Evolutionary conservation across 2,329 filamentous ascomycete genomes (phyloP).

Genomic region (Lecanosticta acicola): DNA sequence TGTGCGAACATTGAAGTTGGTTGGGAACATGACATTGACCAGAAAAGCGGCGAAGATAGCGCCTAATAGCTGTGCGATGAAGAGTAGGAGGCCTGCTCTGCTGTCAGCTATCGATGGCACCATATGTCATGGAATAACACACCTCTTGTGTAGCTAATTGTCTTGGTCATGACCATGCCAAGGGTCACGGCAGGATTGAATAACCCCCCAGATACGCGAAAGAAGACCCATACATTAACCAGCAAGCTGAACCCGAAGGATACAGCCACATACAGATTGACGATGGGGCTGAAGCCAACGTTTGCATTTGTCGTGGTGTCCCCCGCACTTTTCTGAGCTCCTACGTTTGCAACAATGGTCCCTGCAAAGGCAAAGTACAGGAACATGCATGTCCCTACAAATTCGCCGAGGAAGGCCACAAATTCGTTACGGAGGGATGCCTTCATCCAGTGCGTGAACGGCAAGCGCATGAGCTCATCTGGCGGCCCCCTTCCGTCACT

Average conservation of each 20-base stretch:
- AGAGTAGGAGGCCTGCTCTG: constrained; percentile 25
- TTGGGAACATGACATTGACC: constrained; percentile 28
- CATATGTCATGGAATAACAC: neutral
- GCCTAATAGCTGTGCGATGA: constrained; percentile 28
- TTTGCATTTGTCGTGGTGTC: constrained; percentile 24
- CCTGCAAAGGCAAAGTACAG: constrained; percentile 32
- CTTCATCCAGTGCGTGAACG: constrained; percentile 7
- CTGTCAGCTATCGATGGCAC: constrained; percentile 1
- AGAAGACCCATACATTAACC: constrained; percentile 29
- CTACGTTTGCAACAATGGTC: constrained; percentile 5
- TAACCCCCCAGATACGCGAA: constrained; percentile 28
- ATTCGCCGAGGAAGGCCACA: constrained; percentile 27
- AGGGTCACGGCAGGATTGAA: constrained; percentile 28
- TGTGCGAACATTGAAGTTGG: constrained; percentile 26
- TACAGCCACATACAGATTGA: constrained; percentile 26
- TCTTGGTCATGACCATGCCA: constrained; percentile 26
- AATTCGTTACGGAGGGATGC: constrained; percentile 16
- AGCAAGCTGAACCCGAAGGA: constrained; percentile 30
- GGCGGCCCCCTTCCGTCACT: constrained; percentile 1
- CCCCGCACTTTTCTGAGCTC: constrained; percentile 11
- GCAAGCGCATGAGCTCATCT: constrained; percentile 2
- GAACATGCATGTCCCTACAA: constrained; percentile 34
- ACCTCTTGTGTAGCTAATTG: constrained; percentile 11
- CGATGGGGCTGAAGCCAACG: constrained; percentile 9
- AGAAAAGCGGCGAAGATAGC: constrained; percentile 30